Evolutionary conservation across 177 flowering plant genomes (phyloP).

Genomic region (Vitis hybrid): DNA sequence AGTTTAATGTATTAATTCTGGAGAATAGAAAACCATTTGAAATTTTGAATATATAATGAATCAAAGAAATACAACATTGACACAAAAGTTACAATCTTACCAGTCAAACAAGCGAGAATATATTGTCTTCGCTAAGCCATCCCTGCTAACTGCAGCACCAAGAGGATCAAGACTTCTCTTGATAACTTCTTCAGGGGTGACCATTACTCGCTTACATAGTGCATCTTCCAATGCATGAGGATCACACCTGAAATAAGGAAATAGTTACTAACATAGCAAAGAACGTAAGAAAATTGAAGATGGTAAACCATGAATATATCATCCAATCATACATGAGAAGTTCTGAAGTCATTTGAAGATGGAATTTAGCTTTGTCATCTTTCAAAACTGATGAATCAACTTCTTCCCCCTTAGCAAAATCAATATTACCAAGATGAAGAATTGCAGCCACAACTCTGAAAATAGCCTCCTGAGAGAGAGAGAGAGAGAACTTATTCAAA

Average conservation of each 20-base stretch:
- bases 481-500: background rate
- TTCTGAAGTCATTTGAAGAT: constrained; percentile 61
- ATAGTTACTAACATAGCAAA: background rate
- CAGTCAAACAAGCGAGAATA: constrained; percentile 62
- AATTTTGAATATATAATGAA: background rate
- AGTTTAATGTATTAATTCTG: no score
- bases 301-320: constrained; percentile 1
- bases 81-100: constrained; percentile 25
- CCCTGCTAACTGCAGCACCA: constrained; percentile 55
- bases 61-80: background rate
- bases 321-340: constrained; percentile 50
- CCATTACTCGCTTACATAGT: constrained; percentile 64
- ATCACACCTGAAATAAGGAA: constrained; percentile 50
- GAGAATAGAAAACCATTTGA: no score
- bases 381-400: constrained; percentile 57
- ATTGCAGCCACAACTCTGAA: constrained; percentile 69
- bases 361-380: constrained; percentile 55
- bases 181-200: constrained; percentile 71
- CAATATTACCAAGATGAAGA: constrained; percentile 72
- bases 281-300: background rate
- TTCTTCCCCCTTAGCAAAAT: constrained; percentile 57
- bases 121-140: constrained; percentile 33
- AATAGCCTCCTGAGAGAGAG: constrained; percentile 58
- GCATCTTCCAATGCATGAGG: constrained; percentile 55
- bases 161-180: constrained; percentile 66